A percentile compares a stretch with the other conserved stretches of the same genome.
These are phyloP conservation scores for Citrus unshiu DNA, from an alignment of 345 rosid species.

Conservation along the genomic window DNA sequence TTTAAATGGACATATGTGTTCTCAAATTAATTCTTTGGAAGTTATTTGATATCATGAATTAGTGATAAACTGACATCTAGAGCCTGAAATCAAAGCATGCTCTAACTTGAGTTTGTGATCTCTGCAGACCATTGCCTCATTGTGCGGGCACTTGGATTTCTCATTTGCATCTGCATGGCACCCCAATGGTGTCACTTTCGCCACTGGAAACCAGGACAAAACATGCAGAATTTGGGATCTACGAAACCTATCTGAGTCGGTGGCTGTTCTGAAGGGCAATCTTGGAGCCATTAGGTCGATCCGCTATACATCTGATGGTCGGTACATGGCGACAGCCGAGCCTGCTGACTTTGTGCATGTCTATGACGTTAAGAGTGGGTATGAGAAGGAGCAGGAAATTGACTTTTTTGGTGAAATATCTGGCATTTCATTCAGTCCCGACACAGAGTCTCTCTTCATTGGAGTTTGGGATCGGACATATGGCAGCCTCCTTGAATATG, in stretches of 20 bases:
- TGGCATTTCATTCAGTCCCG: conserved; percentile 77
- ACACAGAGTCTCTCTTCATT: conserved; percentile 67
- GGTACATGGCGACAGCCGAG: conserved; percentile 71
- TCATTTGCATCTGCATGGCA: conserved; percentile 89
- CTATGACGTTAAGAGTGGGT: conserved; percentile 53
- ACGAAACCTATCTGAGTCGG: conserved; percentile 50
- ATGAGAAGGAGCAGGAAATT: conserved; percentile 67
- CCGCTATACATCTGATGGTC: conserved; percentile 63
- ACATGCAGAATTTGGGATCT: conserved; percentile 76
- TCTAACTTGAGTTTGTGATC: background rate
- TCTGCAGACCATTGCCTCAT: conserved; percentile 40
- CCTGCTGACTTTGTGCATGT: conserved; percentile 87
- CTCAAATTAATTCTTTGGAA: background rate
- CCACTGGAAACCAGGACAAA: conserved; percentile 86
- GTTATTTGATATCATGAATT: background rate
- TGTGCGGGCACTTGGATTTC: conserved; percentile 65
- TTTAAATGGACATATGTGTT: background rate
- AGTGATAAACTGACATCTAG: background rate
- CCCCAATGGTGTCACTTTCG: conserved; percentile 68
- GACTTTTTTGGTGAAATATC: conserved; percentile 88
- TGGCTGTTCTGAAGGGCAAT: conserved; percentile 66
- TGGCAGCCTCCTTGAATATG: conserved; percentile 79
- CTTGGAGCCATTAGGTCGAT: conserved; percentile 72
- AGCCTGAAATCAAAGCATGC: background rate
- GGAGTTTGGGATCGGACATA: conserved; percentile 90